Percentiles rank a stretch among this genome's conserved stretches.
Evolutionary conservation across 2,329 filamentous ascomycete species (phyloP).

Genomic region (Nemania abortiva): DNA sequence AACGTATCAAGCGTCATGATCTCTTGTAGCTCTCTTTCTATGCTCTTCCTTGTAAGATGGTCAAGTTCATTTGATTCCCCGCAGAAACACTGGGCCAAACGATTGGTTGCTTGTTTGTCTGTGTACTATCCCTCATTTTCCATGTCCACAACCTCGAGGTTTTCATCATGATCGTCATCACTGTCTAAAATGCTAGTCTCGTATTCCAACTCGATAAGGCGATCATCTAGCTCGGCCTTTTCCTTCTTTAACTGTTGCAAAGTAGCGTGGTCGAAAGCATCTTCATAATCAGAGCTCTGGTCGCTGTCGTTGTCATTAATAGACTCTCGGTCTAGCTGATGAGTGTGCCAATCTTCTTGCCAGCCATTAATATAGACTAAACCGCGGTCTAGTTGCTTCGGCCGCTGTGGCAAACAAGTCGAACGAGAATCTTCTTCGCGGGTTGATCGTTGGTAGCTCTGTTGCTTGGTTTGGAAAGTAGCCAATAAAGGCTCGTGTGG

Average conservation of each 20-base stretch:
- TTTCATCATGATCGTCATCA: slow-evolving; percentile 36
- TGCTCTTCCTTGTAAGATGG: not conserved
- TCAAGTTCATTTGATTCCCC: not conserved
- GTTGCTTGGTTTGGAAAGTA: slow-evolving; percentile 59
- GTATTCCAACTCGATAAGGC: slow-evolving; percentile 43
- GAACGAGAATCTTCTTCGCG: not conserved
- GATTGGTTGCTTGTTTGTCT: not conserved
- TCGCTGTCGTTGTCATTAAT: slow-evolving; percentile 12
- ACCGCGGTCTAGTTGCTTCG: not conserved
- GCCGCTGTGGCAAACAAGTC: not conserved
- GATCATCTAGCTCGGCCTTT: slow-evolving; percentile 41
- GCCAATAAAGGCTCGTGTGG: slow-evolving; percentile 59
- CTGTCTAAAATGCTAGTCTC: slow-evolving; percentile 35
- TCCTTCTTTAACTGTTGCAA: slow-evolving; percentile 40
- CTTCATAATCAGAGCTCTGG: slow-evolving; percentile 34
- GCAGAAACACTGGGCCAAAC: not conserved
- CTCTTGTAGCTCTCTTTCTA: not conserved
- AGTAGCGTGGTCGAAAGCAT: slow-evolving; percentile 35
- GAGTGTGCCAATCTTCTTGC: not conserved
- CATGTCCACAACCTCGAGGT: slow-evolving; percentile 31
- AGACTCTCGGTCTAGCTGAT: not conserved
- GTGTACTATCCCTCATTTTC: not conserved
- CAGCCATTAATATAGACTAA: slow-evolving; percentile 1
- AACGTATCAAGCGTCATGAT: not conserved
- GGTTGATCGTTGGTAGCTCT: slow-evolving; percentile 48